Base-by-base conservation (phyloP, 495 filamentous ascomycete genomes). In the Trichoderma reesei region DNA sequence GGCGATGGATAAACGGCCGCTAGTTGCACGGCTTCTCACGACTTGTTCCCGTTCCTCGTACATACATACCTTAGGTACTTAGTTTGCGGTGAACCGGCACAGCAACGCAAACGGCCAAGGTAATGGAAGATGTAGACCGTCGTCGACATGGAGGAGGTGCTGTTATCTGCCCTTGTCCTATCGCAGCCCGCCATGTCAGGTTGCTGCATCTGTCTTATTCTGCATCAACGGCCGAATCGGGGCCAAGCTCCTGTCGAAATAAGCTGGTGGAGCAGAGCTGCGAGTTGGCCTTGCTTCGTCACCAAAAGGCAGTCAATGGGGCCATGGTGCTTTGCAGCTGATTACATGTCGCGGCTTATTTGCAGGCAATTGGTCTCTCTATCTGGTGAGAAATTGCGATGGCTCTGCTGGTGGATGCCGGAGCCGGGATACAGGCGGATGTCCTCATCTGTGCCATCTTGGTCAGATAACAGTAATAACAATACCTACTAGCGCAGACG, bases 81-180 rank as follows among this genome's bases (percentile, higher is more conserved):
- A 56, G 20, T 34, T 56, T 56, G 51, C 16, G 51, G 51, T 56
- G 51, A 56, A 14, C 51, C 5, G 14, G 26, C 20, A 26, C 51
- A 34, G 51, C 51, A 34, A 56, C 51, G 51, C 51, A 34, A 56
- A 56, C 51, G 51, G 51, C 51, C 51, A 34, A 3, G 51, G 51
- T n/a, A n/a, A n/a, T n/a, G n/a, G n/a, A n/a, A n/a, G n/a, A n/a
- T n/a, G n/a, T n/a, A n/a, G n/a, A n/a, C n/a, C n/a, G n/a, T n/a
- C n/a, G n/a, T n/a, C n/a, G n/a, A n/a, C n/a, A n/a, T n/a, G n/a
- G 20, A 44, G 41, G 8, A 16, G 13, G 1, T 14, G 41, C 41
- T 44, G 13, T 16, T 16, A 16, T 16, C 41, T 44, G 3, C 1
- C 3, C 41, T 14, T 14, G 13, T 44, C n/a, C 13, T 14, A 14